Evolutionary conservation across 2,329 filamentous ascomycete species (phyloP), one percentile per base, ranked within the genome.

Genomic region (Trichoderma afroharzianum): DNA sequence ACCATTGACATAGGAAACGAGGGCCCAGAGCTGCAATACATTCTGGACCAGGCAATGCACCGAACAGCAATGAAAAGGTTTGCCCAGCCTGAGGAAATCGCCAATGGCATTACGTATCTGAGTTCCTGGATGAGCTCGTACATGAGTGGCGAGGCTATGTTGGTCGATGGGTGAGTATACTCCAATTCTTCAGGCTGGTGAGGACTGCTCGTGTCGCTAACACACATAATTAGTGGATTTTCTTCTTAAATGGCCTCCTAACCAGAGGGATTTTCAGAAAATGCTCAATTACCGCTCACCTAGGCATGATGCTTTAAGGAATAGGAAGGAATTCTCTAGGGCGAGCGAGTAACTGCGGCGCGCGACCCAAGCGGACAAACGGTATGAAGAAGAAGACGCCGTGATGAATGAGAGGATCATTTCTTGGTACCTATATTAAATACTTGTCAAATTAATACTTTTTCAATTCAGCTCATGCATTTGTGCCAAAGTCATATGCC

Each of bases 51-150:
- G 18, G 32, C 30, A 28, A 58, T 57, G 50, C 47, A 57, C 14
- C 32, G 24, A 43, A 67, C 24, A 28, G 50, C 32, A 21, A 43
- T 58, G 63, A 67, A 67, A 39, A 32, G 32, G 5, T 43, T 39
- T 39, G 50, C 50, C 21, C 47, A 67, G 18, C 32, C 50, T 15
- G 50, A 58, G 12, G 50, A 67, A 24, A 21, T 43, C 28, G 63
- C 50, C 6, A 58, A 67, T 18, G 14, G 50, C 15, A 67, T 67
- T 14, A 58, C 24, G 21, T 43, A 30, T 9, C 28, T 58, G 18
- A 67, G 50, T 21, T 67, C 32, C 6, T 57, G 24, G 30, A 67
- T 67, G 63, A 67, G 63, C 63, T 67, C 50, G 32, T 67, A 36
- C 30, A 67, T 67, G 63, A 67, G 63, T 9, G 63, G 63, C 32